Base-by-base conservation (phyloP, 1,284 basidiomycete species). In the Ceratobasidium sp. region DNA sequence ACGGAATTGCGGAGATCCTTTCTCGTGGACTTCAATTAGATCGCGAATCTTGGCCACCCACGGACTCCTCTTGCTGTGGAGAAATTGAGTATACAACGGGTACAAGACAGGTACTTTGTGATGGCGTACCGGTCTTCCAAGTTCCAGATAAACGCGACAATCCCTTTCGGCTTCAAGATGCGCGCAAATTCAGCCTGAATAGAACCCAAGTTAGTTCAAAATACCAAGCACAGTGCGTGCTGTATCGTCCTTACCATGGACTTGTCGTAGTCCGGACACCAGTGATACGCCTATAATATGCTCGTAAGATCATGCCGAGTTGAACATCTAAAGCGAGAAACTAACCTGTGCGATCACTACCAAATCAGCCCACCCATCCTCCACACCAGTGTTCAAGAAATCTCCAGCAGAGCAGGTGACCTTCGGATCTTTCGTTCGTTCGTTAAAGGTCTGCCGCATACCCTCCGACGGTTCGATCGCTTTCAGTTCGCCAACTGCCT, bases 81-180 rank as follows among this genome's bases (percentile, higher is more conserved):
- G 59, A 41, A 49, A 32, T 49, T 73, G n/a, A 59, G 61, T 38
- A 41, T 23, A 47, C 3, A 47, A 55, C n/a, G 23, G 59, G 54
- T 44, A 46, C 6, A 44, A 38, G 32, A 35, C 55, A 57, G 35
- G 11, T 38, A 30, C 38, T 63, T 47, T 70, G 13, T 57, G 23
- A 49, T 14, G 16, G 50, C 82, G 64, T 75, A 88, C 89, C 89
- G 84, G 80, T 93, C 89, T 80, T 92, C 92, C 43, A 93, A 80
- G 80, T 93, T 94, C 92, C 92, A 94, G 55, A 93, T 87, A 73
- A 91, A 83, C 2, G 84, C 88, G n/a, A 88, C 83, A 6, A 85
- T 80, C 4, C 91, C 92, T 38, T 82, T 80, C 0, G 89, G 88
- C 78, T 91, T 91, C 61, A 94, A 82, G 76, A 92, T 86, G 43